Base-by-base conservation (phyloP, 2,329 filamentous ascomycete species). In the Monosporascus sp. region DNA sequence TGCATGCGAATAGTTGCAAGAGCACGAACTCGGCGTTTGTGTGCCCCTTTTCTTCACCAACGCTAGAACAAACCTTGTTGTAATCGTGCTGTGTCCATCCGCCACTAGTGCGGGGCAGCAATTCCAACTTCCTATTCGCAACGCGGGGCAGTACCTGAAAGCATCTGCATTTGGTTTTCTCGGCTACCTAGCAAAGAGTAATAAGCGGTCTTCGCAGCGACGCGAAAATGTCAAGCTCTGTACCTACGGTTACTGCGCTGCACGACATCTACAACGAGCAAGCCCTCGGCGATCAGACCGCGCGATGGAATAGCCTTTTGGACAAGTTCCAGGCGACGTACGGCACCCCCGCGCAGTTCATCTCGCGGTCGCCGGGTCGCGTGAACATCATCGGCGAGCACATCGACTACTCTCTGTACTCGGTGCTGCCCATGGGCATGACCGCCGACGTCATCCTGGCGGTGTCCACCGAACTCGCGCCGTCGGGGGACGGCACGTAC, bases 371-470 rank as follows among this genome's bases (percentile, higher is more conserved):
- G 52, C 94, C 94, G 1, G 94, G 94, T 55, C 84, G 94, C 61
- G 94, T 99, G 61, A 97, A 97, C 76, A 94, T 99, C 67, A 97
- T 99, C 68, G 94, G 94, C 71, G 94, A 99, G 79, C 94, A 99
- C 76, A 96, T 99, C 66, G 94, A 99, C 76, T 99, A 99, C 76
- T 96, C 91, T 16, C 83, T 99, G 20, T 99, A 97, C 77, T 87
- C 94, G 63, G 92, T 97, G 55, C 80, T 99, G 24, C 94, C 94
- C 50, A 97, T 97, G 85, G 94, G 93, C 58, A 91, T 97, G 61
- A 91, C 89, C 6, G 89, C 91, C 58, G 94, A 99, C 71, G 87
- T 91, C 53, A 81, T 99, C 55, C 82, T 99, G 65, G 94, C 93
- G 50, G 89, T 97, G 38, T 80, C 70, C 63, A 78, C 66, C 53